These are phyloP conservation scores for Lophiotrema nucula DNA, from an alignment of 495 filamentous ascomycete species.

Conservation along the genomic window DNA sequence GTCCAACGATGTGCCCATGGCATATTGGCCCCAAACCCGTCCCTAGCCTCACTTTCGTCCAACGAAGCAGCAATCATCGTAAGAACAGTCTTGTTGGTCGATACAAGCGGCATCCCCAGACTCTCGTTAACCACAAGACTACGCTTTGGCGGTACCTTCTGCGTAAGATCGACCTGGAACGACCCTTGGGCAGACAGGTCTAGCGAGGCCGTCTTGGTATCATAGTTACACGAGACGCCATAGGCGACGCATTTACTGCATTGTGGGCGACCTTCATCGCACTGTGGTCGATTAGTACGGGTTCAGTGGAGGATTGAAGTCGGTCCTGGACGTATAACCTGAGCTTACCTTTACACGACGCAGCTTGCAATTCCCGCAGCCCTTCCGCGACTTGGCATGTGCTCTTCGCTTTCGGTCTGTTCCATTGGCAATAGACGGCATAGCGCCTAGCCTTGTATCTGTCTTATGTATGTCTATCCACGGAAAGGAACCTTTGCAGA, in stretches of 20 bases:
- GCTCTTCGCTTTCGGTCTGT: conserved; percentile 40
- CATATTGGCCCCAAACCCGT: neutral
- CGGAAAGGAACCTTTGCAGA: neutral
- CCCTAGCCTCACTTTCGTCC: neutral
- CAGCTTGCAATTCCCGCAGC: conserved; percentile 52
- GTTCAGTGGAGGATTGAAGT: neutral
- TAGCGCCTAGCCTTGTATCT: neutral
- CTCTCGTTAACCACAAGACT: neutral
- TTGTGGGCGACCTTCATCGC: conserved; percentile 47
- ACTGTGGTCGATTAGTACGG: no score
- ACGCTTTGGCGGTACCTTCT: neutral
- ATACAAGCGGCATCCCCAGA: neutral
- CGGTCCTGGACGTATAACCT: neutral
- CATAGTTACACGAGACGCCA: conserved; percentile 48
- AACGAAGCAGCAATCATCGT: conserved; percentile 7
- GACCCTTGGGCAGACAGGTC: conserved; percentile 38
- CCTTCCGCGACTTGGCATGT: conserved; percentile 46
- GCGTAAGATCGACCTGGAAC: conserved; percentile 32
- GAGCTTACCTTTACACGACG: conserved; percentile 46
- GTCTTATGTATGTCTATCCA: neutral
- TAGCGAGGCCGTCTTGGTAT: conserved; percentile 34
- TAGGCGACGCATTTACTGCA: conserved; percentile 46
- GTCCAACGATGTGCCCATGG: conserved; percentile 1
- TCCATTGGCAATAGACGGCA: neutral
- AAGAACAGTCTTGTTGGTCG: conserved; percentile 6